Conservation (phyloP, 495 filamentous ascomycete genomes). For the Penicillium ochrochloron region DNA sequence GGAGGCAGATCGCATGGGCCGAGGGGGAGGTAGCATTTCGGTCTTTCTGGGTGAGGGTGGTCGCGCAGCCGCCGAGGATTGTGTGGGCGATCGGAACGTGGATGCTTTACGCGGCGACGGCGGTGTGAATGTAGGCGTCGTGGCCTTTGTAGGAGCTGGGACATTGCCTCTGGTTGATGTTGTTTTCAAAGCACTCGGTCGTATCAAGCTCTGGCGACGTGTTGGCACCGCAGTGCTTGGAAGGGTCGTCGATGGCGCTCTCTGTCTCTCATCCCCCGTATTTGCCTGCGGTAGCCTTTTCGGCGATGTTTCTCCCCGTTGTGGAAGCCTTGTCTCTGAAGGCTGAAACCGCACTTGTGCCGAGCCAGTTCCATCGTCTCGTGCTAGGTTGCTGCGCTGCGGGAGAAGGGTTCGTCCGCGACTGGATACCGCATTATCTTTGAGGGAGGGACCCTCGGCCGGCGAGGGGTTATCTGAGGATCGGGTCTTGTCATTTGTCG, state of each 20-base stretch:
- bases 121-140: constrained; percentile 25
- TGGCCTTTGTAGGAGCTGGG: constrained; percentile 27
- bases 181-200: constrained; percentile 33
- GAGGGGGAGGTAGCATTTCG: constrained; percentile 45
- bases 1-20: constrained; percentile 46
- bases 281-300: constrained; percentile 18
- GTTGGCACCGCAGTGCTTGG: constrained; percentile 13
- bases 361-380: constrained; percentile 20
- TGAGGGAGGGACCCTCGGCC: constrained; percentile 18
- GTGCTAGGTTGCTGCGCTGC: constrained; percentile 24
- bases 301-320: constrained; percentile 27
- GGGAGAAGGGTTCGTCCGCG: constrained; percentile 34
- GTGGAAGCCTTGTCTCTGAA: constrained; percentile 15
- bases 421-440: constrained; percentile 20
- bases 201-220: constrained; percentile 44
- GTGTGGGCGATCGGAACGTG: constrained; percentile 17
- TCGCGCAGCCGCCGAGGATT: constrained; percentile 23
- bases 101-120: constrained; percentile 41
- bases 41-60: constrained; percentile 44
- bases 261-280: constrained; percentile 19
- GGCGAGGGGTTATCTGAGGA: constrained; percentile 14
- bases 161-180: constrained; percentile 24
- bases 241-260: constrained; percentile 2
- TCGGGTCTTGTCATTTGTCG: constrained; percentile 15
- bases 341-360: constrained; percentile 22